Percentiles rank a stretch among this genome's conserved stretches.
Conservation (phyloP, 2,329 filamentous ascomycete species). For the Sporothrix brunneoviolacea region DNA sequence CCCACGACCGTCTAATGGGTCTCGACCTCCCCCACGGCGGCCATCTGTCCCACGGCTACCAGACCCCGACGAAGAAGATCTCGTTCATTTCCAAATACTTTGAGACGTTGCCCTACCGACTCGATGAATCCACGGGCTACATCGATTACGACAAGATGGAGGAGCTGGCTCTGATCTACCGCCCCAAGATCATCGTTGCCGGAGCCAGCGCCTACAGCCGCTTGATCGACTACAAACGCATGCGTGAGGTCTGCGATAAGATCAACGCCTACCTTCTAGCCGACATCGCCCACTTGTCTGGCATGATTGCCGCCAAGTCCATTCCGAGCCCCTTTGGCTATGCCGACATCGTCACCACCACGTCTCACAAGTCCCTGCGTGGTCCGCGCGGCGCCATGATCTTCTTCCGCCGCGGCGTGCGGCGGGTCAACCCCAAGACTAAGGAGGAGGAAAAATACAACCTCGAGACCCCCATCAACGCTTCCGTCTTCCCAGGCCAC, state of each 20-base stretch:
- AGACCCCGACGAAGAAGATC: constrained; percentile 89
- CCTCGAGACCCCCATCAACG: constrained; percentile 88
- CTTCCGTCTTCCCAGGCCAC: constrained; percentile 94
- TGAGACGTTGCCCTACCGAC: constrained; percentile 90
- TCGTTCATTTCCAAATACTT: constrained; percentile 99
- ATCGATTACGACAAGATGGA: constrained; percentile 95
- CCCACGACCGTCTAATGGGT: constrained; percentile 94
- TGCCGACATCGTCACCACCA: constrained; percentile 94
- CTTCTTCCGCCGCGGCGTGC: constrained; percentile 91
- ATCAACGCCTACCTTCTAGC: constrained; percentile 86
- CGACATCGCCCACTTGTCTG: constrained; percentile 97
- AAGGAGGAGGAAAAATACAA: constrained; percentile 83
- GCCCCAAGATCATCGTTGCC: constrained; percentile 91
- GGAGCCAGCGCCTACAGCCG: constrained; percentile 95
- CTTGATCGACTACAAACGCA: constrained; percentile 87
- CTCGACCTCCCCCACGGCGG: constrained; percentile 94
- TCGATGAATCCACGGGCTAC: constrained; percentile 81
- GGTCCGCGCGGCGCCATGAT: constrained; percentile 96
- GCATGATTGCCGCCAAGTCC: constrained; percentile 84
- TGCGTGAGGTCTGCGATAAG: constrained; percentile 87
- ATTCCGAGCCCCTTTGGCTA: constrained; percentile 83
- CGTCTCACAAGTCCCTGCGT: constrained; percentile 94
- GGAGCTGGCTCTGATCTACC: constrained; percentile 78
- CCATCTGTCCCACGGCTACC: constrained; percentile 94
- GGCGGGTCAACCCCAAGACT: constrained; percentile 75